A percentile compares a stretch with the other conserved stretches of the same genome.
These are phyloP conservation scores for Cinnamomum micranthum DNA, from an alignment of 164 flowering plant genomes.

Conservation along the genomic window DNA sequence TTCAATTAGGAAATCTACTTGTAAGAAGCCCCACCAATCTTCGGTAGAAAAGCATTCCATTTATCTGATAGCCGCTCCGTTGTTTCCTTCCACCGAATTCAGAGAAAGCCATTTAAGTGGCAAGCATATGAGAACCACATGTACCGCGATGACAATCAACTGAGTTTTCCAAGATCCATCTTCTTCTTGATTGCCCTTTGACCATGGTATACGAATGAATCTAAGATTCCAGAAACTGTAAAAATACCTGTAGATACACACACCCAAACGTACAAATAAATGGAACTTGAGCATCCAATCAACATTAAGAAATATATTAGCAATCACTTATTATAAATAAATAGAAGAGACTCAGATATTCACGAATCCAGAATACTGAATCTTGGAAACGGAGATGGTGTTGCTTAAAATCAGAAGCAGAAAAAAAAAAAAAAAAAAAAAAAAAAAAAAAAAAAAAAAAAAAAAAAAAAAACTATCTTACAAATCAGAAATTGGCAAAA, in stretches of 20 bases:
- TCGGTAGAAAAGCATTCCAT: not conserved
- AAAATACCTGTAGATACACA: slow-evolving; percentile 45
- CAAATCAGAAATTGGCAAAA: not conserved
- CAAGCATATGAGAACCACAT: not conserved
- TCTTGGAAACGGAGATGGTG: not conserved
- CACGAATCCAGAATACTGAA: not conserved
- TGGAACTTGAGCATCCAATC: not conserved
- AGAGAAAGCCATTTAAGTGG: not conserved
- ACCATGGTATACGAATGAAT: slow-evolving; percentile 64
- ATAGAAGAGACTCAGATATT: not conserved
- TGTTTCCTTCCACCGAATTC: not conserved
- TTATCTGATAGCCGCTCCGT: not conserved
- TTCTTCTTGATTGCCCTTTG: slow-evolving; percentile 60
- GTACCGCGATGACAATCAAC: not conserved
- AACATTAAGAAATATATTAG: not conserved
- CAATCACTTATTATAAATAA: not conserved
- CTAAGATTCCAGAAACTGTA: slow-evolving; percentile 66
- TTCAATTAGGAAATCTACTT: too few species aligned
- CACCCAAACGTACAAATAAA: not conserved
- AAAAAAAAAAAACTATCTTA: too few species aligned
- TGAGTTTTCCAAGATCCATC: slow-evolving; percentile 51
- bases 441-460: too few species aligned
- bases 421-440: too few species aligned
- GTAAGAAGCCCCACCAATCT: not conserved
- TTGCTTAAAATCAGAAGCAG: not conserved